phyloP scores from a whole-genome alignment of 371 early-diverging fungal species.

The Circinella umbellata region DNA sequence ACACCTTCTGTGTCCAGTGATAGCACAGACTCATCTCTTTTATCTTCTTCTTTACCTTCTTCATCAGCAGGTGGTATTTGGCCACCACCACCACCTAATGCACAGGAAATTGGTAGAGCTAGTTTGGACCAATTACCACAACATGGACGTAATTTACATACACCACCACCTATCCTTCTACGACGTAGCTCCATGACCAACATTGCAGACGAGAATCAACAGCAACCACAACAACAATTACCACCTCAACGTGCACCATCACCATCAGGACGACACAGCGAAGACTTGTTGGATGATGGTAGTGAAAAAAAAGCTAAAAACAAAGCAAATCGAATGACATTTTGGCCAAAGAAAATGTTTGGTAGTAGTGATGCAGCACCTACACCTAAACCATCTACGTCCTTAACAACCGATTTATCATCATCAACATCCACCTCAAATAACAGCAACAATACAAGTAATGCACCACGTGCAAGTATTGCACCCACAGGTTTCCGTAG shows the following conservation, averaged over 20 bases:
- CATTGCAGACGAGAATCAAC: constrained; percentile 23
- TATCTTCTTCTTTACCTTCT: constrained; percentile 23
- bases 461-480: constrained; percentile 9
- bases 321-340: constrained; percentile 55
- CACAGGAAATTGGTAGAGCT: not conserved
- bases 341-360: constrained; percentile 57
- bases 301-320: constrained; percentile 46
- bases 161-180: constrained; percentile 34
- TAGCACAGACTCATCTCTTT: constrained; percentile 26
- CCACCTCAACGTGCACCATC: not conserved
- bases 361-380: constrained; percentile 25
- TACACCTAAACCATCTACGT: constrained; percentile 6
- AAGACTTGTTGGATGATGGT: constrained; percentile 17
- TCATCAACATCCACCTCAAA: not conserved
- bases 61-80: not conserved
- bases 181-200: constrained; percentile 50
- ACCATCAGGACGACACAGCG: constrained; percentile 19
- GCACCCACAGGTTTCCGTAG: constrained; percentile 26
- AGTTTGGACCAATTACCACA: constrained; percentile 15
- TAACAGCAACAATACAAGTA: not conserved
- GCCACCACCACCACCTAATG: constrained; percentile 2
- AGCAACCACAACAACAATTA: constrained; percentile 9
- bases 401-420: not conserved
- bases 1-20: constrained; percentile 27
- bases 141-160: constrained; percentile 22